A percentile compares a stretch with the other conserved stretches of the same genome.
phyloP scores from a whole-genome alignment of 1,284 basidiomycete genomes.

The Sanghuangporus sanghuang region DNA sequence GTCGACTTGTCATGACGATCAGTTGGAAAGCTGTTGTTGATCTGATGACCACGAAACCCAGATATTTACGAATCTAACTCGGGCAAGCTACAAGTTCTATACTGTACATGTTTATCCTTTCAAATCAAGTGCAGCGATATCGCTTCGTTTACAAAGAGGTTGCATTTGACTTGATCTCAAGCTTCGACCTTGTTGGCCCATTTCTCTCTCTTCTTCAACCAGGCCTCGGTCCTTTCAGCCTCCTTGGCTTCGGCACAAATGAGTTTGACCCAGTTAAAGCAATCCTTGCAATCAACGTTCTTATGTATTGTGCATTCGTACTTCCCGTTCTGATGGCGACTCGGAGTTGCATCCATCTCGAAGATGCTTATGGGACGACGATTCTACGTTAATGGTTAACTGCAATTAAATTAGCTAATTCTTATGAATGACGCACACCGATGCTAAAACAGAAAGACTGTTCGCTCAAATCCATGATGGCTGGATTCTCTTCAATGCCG shows the following conservation, averaged over 20 bases:
- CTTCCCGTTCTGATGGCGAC: background rate
- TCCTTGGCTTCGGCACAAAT: constrained; percentile 2
- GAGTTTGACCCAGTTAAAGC: constrained; percentile 4
- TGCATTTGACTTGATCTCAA: background rate
- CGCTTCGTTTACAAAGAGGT: no score
- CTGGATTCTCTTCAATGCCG: background rate
- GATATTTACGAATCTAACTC: no score
- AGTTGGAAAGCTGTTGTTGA: no score
- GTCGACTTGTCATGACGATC: no score
- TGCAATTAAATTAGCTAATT: background rate
- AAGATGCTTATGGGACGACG: background rate
- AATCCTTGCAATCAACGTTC: background rate
- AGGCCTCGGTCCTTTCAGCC: background rate
- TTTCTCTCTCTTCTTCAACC: constrained; percentile 7
- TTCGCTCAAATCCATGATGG: background rate
- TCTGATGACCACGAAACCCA: no score
- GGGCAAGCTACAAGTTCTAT: no score
- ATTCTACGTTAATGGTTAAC: background rate
- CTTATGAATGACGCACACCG: background rate
- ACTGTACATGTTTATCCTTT: no score
- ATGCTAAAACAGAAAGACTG: background rate
- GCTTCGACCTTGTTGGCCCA: constrained; percentile 3
- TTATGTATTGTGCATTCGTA: background rate
- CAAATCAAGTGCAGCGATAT: no score
- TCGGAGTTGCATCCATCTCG: background rate